Evolutionary conservation across 2,329 filamentous ascomycete genomes (phyloP).

Genomic region (Aspergillus fructus): DNA sequence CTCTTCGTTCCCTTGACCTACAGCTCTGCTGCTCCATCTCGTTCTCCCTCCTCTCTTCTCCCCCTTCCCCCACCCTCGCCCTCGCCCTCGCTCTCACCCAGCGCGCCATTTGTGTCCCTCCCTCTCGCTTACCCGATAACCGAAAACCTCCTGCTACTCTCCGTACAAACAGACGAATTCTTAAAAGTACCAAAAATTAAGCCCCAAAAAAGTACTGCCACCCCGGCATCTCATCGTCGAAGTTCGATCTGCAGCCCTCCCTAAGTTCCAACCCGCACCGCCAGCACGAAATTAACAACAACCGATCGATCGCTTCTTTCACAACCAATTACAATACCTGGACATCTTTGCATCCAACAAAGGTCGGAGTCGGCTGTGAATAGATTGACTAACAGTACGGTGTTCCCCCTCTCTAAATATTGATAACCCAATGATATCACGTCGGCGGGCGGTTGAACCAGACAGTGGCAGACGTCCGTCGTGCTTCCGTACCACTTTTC

Average conservation of each 20-base stretch:
- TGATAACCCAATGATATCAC: constrained; percentile 30
- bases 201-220: constrained; percentile 1
- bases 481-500: constrained; percentile 15
- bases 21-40: not conserved
- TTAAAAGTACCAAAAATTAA: constrained; percentile 18
- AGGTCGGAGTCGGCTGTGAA: constrained; percentile 23
- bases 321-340: constrained; percentile 19
- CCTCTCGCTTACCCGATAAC: constrained; percentile 11
- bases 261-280: constrained; percentile 11
- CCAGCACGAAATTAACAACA: constrained; percentile 9
- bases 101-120: constrained; percentile 5
- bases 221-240: constrained; percentile 14
- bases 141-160: constrained; percentile 11
- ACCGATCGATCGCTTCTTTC: constrained; percentile 11
- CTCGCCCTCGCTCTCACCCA: constrained; percentile 1
- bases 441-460: constrained; percentile 18
- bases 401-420: constrained; percentile 2
- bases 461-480: constrained; percentile 1
- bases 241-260: constrained; percentile 15
- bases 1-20: not conserved
- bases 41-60: constrained; percentile 10
- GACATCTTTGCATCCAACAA: not conserved
- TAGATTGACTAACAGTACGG: constrained; percentile 18
- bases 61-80: constrained; percentile 12
- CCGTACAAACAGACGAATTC: constrained; percentile 11